Evolutionary conservation across 352 stramenopile species (phyloP), one percentile per base, ranked within the genome.

Genomic region (Pythium vanterpoolii): DNA sequence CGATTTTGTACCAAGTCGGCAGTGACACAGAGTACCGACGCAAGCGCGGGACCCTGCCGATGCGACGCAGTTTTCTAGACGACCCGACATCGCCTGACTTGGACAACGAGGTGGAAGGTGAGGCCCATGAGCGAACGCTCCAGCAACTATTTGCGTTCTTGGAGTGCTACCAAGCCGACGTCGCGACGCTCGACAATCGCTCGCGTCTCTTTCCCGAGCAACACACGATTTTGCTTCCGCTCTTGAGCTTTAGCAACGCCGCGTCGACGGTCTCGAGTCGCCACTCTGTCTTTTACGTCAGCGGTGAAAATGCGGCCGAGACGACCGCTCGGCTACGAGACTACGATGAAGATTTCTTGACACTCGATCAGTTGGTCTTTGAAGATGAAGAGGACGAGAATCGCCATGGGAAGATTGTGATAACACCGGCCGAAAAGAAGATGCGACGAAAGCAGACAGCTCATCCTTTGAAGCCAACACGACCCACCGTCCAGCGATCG

Each of bases 141-240:
- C 50, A 71, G 26, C 48, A 74, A 36, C 40, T 81, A 14, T 60
- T 56, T 19, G 65, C 51, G 8, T 81, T 81, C 44, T 56, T 81
- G 1, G 59, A 61, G n/a, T 60, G 63, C 10, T 76, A 74, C 51
- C 50, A 69, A 13, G 45, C 52, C 1, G 70, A 74, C 24, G 59
- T 74, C 16, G 52, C 50, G 5, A 43, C 53, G 16, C 53, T 74
- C 3, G 59, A 67, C 33, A 45, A 76, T 23, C 57, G 68, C 4
- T 81, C 73, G 1, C 51, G 59, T 5, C 31, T 74, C 16, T 78
- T 78, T 26, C 59, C 61, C 0, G 62, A 60, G 5, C 64, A 81
- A 38, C 47, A 56, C 28, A 74, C 64, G 8, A 77, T 74, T 24
- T 28, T 74, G 9, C 38, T 71, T 0, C 72, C 72, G 13, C 47